Evolutionary conservation across 306 rosid genomes (phyloP).

Genomic region (Corylus americana): DNA sequence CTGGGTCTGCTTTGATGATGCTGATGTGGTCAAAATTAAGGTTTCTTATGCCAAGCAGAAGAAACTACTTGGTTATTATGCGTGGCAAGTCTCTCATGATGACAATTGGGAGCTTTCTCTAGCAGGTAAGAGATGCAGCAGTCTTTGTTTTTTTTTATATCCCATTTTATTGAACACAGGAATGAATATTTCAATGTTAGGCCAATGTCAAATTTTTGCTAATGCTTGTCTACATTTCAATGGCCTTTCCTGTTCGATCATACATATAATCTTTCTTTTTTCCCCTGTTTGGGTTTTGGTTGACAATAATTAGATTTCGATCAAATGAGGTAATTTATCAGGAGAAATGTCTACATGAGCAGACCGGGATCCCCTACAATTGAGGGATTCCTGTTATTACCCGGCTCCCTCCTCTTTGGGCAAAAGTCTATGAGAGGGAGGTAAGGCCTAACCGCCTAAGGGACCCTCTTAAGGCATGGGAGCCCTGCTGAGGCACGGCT

Average conservation of each 20-base stretch:
- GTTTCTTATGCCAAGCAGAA: conserved; percentile 43
- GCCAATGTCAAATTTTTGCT: not conserved
- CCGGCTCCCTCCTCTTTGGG: too few relatives aligned
- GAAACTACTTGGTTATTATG: conserved; percentile 35
- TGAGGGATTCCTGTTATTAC: too few relatives aligned
- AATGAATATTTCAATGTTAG: too few relatives aligned
- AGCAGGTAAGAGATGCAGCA: conserved; percentile 21
- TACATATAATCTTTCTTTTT: not conserved
- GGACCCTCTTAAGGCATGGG: too few relatives aligned
- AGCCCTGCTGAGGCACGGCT: too few relatives aligned
- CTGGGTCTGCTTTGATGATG: conserved; percentile 48
- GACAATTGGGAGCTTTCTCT: conserved; percentile 32
- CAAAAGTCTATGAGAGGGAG: too few relatives aligned
- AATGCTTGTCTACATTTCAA: not conserved
- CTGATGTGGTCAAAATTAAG: conserved; percentile 23
- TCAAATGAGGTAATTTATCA: too few relatives aligned
- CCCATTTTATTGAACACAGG: not conserved
- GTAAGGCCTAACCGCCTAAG: too few relatives aligned
- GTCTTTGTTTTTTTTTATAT: too few relatives aligned
- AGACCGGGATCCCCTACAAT: too few relatives aligned
- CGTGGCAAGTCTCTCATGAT: conserved; percentile 30
- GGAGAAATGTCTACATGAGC: too few relatives aligned
- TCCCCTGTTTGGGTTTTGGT: not conserved
- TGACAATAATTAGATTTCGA: not conserved
- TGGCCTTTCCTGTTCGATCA: not conserved